A percentile compares a stretch with the other conserved stretches of the same genome.
Conservation (phyloP, 768 basidiomycete species). For the Trametes coccinea region DNA sequence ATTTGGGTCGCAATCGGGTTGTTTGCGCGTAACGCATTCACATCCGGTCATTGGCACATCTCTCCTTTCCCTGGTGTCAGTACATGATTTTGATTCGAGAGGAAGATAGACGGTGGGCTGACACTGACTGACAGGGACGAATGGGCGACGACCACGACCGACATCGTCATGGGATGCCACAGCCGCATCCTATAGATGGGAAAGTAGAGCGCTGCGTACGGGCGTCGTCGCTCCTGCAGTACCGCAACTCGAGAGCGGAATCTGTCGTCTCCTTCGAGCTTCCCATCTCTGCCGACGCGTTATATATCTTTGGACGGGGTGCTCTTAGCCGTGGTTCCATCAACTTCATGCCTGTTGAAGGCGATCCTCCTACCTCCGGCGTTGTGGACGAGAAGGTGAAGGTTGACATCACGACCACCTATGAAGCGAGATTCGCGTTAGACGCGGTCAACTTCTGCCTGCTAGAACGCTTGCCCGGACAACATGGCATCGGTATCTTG, state of each 20-base stretch:
- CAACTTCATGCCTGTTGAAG: constrained; percentile 12
- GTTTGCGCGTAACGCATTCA: constrained; percentile 13
- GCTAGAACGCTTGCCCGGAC: constrained; percentile 16
- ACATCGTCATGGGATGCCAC: not conserved
- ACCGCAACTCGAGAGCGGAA: not conserved
- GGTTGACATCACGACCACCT: constrained; percentile 20
- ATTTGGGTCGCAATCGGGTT: constrained; percentile 18
- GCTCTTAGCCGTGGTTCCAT: constrained; percentile 14
- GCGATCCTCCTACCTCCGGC: not conserved
- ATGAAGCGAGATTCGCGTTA: not conserved
- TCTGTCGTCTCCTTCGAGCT: constrained; percentile 16
- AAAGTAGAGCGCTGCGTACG: constrained; percentile 19
- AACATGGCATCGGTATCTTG: constrained; percentile 18
- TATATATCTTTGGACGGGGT: constrained; percentile 24
- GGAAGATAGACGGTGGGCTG: no score
- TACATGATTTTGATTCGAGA: not conserved
- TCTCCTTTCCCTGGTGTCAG: not conserved
- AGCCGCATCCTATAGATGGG: constrained; percentile 19
- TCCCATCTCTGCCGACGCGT: constrained; percentile 16
- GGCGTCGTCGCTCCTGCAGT: not conserved
- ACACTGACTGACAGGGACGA: not conserved
- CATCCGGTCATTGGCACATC: not conserved
- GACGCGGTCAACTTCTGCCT: constrained; percentile 20
- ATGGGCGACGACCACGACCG: not conserved
- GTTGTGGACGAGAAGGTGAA: not conserved